Evolutionary conservation across 2,329 filamentous ascomycete genomes (phyloP), one percentile per base, ranked within the genome.

Genomic region (Colletotrichum sidae): DNA sequence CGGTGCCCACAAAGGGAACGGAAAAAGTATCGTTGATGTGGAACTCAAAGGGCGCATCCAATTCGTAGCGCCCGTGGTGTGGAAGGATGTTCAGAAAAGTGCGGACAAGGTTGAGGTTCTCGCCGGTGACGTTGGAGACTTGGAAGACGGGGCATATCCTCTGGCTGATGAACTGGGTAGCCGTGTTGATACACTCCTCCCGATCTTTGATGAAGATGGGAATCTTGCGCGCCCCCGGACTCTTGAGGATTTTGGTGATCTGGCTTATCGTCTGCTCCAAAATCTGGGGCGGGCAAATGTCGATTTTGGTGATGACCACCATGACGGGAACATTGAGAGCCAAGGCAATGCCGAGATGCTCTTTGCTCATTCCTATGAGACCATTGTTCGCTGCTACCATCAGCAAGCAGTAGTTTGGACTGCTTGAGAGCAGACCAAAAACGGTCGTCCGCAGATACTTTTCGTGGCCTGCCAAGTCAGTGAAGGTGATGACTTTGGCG

Each of bases 301-400:
- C 96, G 69, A 98, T 97, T 82, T 98, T 99, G 77, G 95, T 99
- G 68, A 98, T 90, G 69, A 97, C 90, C 4, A 98, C 94, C 93
- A 99, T 97, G 71, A 99, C 93, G 0, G 96, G 96, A 10, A 99
- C 95, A 73, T 98, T 98, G 55, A 99, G 83, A 1, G 96, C 94
- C 38, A 98, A 83, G 0, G 96, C 95, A 69, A 99, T 97, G 13
- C 96, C 96, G 4, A 99, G 82, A 77, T 99, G 96, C 81, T 99
- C 96, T 84, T 96, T 97, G 79, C 93, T 97, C 96, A 98, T 99
- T 17, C 96, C 96, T 51, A 98, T 92, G 50, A 99, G 83, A 4
- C 96, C 96, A 74, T 99, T 98, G 73, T 99, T 99, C 15, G 96
- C 96, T 11, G 96, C 96, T 0, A 99, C 96, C 96, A 99, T 99